phyloP scores from a whole-genome alignment of 176 grass and related monocot genomes.

The Eragrostis curvula region DNA sequence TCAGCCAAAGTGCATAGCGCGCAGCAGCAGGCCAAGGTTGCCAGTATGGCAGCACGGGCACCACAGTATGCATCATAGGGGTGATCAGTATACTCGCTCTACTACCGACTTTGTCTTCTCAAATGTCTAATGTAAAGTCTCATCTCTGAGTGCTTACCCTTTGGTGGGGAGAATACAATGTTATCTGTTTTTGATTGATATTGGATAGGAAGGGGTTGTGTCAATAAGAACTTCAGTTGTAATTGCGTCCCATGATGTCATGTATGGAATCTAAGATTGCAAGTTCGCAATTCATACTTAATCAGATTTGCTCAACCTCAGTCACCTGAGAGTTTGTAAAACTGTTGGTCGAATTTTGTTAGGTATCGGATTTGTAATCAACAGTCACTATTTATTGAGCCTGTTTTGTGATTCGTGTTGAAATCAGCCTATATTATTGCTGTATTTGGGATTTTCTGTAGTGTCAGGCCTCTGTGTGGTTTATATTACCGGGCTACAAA shows the following conservation, averaged over 20 bases:
- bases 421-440: too few species aligned
- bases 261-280: too few species aligned
- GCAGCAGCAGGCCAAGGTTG: conserved; percentile 68
- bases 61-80: conserved; percentile 60
- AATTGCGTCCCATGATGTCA: not conserved
- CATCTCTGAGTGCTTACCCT: not conserved
- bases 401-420: too few species aligned
- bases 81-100: conserved; percentile 28
- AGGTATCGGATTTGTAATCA: too few species aligned
- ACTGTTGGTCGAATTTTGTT: too few species aligned
- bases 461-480: too few species aligned
- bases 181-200: not conserved
- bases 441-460: too few species aligned
- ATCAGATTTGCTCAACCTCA: too few species aligned
- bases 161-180: not conserved
- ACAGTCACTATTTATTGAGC: too few species aligned
- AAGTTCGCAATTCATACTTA: too few species aligned
- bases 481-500: too few species aligned
- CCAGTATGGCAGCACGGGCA: conserved; percentile 57
- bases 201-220: not conserved
- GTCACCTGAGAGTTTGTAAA: too few species aligned
- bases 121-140: conserved; percentile 13
- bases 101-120: not conserved
- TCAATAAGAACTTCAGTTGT: conserved; percentile 29
- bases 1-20: conserved; percentile 60